Evolutionary conservation across 352 stramenopile genomes (phyloP), one percentile per base, ranked within the genome.

Genomic region (Saprolegnia parasitica): DNA sequence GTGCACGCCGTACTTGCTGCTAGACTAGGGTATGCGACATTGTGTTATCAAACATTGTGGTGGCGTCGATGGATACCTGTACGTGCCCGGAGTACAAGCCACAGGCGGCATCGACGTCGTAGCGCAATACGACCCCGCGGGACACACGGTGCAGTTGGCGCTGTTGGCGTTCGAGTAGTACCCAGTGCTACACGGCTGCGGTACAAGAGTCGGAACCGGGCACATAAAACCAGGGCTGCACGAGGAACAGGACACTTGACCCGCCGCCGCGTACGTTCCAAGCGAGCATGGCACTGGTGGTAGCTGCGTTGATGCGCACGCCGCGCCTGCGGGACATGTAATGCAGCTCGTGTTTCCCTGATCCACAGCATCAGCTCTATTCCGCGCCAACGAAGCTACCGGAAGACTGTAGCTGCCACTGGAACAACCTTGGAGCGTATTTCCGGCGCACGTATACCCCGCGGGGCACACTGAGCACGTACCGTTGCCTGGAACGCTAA

Each of bases 161-260:
- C 87, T 73, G 54, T 86, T 76, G 0, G 50, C 65, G 70, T 78
- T 86, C 46, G 75, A 86, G 18, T 74, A 81, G 62, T 84, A 64
- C 0, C 80, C 80, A 39, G 74, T 50, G 8, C 37, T 29, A 63
- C 83, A 91, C 0, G 80, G 65, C 20, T 72, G 40, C 10, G 73
- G 77, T 0, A 58, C 20, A 21, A 39, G 52, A 8, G 71, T 67
- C 18, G 76, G 71, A 32, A 68, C 39, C 8, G 65, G 68, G 39
- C 83, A 91, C 5, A 40, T 65, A 32, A 84, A 79, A 15, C 83
- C 81, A 62, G 78, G 77, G 16, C 78, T 77, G 66, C 83, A 91
- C 0, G 62, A 4, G 35, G 72, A 72, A 23, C 84, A 91, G 24
- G 47, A 64, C 4, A 73, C 65, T n/a, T 81, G 77, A 21, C 76